phyloP scores from a whole-genome alignment of 352 stramenopile species.

The Pythium monospermum region DNA sequence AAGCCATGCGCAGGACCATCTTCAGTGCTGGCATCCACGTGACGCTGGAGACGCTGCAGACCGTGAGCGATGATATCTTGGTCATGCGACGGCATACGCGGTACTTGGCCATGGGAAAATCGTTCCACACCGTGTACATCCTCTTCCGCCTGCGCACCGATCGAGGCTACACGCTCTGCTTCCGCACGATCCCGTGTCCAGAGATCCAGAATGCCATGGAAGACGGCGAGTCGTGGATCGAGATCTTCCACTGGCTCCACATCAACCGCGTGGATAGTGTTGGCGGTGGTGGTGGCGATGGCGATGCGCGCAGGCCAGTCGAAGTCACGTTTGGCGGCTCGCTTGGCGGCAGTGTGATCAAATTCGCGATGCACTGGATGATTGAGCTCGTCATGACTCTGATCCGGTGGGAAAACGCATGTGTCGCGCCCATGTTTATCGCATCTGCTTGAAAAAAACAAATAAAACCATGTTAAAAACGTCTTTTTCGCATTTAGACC shows the following conservation, averaged over 20 bases:
- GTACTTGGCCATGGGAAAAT: constrained; percentile 38
- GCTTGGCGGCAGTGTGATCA: constrained; percentile 43
- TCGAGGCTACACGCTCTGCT: constrained; percentile 53
- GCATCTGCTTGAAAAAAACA: too few relatives aligned
- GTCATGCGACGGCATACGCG: constrained; percentile 55
- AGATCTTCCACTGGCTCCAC: constrained; percentile 65
- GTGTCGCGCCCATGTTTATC: constrained; percentile 49
- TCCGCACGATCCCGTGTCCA: constrained; percentile 53
- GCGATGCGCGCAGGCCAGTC: constrained; percentile 7
- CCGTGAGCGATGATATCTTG: constrained; percentile 41
- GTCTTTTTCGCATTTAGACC: neutral
- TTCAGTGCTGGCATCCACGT: constrained; percentile 42
- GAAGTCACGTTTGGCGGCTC: constrained; percentile 56
- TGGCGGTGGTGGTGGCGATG: constrained; percentile 4
- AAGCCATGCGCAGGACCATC: constrained; percentile 45
- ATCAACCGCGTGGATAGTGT: constrained; percentile 26
- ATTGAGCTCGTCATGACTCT: constrained; percentile 75
- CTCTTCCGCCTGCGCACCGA: constrained; percentile 56
- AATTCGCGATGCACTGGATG: constrained; percentile 69
- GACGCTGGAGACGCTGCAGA: constrained; percentile 41
- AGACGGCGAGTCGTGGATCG: constrained; percentile 47
- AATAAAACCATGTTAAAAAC: neutral
- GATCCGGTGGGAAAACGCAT: constrained; percentile 60
- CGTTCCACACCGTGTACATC: constrained; percentile 70
- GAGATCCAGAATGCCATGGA: constrained; percentile 44